A percentile compares a stretch with the other conserved stretches of the same genome.
Conservation (phyloP, 768 basidiomycete genomes). For the Panaeolus papilionaceus region DNA sequence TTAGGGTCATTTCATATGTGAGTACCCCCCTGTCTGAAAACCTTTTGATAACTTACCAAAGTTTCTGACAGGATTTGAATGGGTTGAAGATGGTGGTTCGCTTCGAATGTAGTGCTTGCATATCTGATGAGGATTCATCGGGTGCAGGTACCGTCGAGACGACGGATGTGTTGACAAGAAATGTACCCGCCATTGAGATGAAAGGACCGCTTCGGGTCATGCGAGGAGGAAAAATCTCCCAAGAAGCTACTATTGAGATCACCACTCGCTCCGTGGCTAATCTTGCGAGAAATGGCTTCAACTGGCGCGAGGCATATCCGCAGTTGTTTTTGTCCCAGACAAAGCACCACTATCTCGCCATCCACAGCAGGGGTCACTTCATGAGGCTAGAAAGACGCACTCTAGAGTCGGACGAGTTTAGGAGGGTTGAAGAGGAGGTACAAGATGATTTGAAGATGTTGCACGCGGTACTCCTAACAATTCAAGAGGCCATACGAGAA, state of each 20-base stretch:
- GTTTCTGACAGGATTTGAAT: constrained; percentile 23
- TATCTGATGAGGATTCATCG: constrained; percentile 9
- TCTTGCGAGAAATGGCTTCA: constrained; percentile 32
- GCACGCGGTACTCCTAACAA: constrained; percentile 44
- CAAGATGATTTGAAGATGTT: constrained; percentile 45
- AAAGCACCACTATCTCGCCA: constrained; percentile 60
- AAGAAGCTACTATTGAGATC: constrained; percentile 41
- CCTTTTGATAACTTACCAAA: not conserved
- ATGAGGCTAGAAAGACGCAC: constrained; percentile 53
- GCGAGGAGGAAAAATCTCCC: not conserved
- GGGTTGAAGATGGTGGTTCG: constrained; percentile 36
- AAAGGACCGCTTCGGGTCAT: not conserved
- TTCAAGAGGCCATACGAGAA: constrained; percentile 55
- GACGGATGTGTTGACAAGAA: not conserved
- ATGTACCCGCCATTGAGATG: not conserved
- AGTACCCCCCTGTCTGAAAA: not conserved
- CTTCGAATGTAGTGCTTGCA: constrained; percentile 36
- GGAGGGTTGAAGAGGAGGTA: constrained; percentile 33
- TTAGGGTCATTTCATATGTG: constrained; percentile 62
- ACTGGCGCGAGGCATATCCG: constrained; percentile 68
- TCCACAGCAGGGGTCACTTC: constrained; percentile 64
- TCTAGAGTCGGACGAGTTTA: constrained; percentile 39
- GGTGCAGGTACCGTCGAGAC: not conserved
- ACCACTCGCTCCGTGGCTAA: constrained; percentile 46
- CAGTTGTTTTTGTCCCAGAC: constrained; percentile 78